Evolutionary conservation across 2,329 filamentous ascomycete species (phyloP), one percentile per base, ranked within the genome.

Genomic region (Basipetospora chlamydospora): DNA sequence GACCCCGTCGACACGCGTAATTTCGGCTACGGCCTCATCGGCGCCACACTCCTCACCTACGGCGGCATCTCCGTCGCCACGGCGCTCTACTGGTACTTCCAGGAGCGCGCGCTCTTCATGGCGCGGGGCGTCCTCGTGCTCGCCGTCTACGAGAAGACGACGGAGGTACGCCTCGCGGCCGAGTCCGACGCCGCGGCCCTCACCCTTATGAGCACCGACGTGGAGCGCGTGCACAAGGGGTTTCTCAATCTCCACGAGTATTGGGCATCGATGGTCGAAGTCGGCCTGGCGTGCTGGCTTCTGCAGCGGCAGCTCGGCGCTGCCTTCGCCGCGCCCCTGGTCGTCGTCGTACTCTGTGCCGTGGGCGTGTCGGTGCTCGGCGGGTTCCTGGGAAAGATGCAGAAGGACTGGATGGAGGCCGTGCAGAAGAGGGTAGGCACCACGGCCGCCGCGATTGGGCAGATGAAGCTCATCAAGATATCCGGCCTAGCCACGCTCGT

Each of bases 131-230:
- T 49, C 17, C 46, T 61, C 0, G 50, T 48, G 2, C 43, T 52
- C 0, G 48, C 46, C 3, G 47, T 61, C 2, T 61, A 58, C 32
- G 41, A 41, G 8, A 54, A 58, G 39, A 56, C 53, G 1, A 52
- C 49, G 0, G 42, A 43, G 11, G 42, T 54, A n/a, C 51, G 51
- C 5, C 39, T 55, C 3, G 50, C 50, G 0, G 45, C 49, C 0
- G 47, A 53, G 3, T 54, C 59, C 23, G 54, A 61, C n/a, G 52
- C 56, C 3, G 56, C 60, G 0, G 54, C 61, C 0, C 42, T 67
- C 28, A 66, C 64, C 0, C 49, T 67, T 3, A 67, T 67, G 63
- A 63, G 55, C 38, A 55, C 60, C 3, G 64, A 69, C 33, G 50
- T 66, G 8, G 63, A 66, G 39, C 52, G 57, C 5, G 56, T 66